Conservation (phyloP, 352 stramenopile species). For the Globisporangium paddicum region DNA sequence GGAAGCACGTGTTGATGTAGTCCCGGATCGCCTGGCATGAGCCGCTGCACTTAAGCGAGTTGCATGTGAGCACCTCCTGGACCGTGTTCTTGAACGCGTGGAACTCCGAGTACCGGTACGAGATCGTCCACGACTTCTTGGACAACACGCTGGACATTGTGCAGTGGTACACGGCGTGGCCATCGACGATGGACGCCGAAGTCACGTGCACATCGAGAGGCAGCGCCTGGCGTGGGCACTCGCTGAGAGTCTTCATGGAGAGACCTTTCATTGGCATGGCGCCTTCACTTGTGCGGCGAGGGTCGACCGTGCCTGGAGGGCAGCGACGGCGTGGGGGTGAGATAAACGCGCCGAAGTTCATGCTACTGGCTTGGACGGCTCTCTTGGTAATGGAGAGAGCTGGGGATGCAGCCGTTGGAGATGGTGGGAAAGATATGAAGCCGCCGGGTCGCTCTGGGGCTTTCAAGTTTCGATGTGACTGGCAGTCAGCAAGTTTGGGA, state of each 20-base stretch:
- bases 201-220: constrained; percentile 39
- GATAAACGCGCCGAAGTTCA: constrained; percentile 12
- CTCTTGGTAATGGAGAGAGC: not conserved
- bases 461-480: constrained; percentile 1
- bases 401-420: not conserved
- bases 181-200: constrained; percentile 25
- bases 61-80: constrained; percentile 49
- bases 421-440: not conserved
- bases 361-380: not conserved
- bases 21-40: constrained; percentile 70
- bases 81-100: constrained; percentile 42
- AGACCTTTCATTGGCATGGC: constrained; percentile 30
- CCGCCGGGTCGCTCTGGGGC: not conserved
- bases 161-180: constrained; percentile 49
- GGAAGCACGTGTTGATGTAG: constrained; percentile 53
- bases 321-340: constrained; percentile 7
- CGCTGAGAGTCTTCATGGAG: constrained; percentile 40
- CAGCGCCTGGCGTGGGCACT: constrained; percentile 36
- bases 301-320: not conserved
- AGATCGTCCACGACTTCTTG: constrained; percentile 43
- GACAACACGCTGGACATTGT: constrained; percentile 38
- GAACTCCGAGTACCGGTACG: constrained; percentile 68
- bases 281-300: constrained; percentile 28
- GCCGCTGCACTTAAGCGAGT: constrained; percentile 45
- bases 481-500: constrained; percentile 9